Percentiles rank a stretch among this genome's conserved stretches.
These are phyloP conservation scores for Sporothrix schenckii DNA, from an alignment of 2,329 filamentous ascomycete genomes.

Conservation along the genomic window DNA sequence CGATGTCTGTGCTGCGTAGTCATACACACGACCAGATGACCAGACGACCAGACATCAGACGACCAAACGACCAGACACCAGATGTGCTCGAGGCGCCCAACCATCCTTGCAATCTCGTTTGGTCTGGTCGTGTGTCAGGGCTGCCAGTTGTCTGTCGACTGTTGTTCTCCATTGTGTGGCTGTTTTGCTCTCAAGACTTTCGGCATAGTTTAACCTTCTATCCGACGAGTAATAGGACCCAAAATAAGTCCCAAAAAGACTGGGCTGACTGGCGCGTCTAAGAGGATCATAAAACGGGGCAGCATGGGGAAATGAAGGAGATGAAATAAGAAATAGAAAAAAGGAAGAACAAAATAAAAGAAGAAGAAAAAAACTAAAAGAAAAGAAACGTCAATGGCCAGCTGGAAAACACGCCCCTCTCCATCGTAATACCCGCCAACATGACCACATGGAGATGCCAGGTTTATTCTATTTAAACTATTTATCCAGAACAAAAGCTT, in stretches of 20 bases:
- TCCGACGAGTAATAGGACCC: not conserved
- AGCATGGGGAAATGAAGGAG: not conserved
- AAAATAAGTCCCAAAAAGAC: not conserved
- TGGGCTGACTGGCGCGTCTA: not conserved
- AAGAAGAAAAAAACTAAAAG: too few relatives aligned
- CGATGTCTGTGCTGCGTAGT: not conserved
- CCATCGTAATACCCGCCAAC: too few relatives aligned
- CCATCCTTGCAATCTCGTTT: constrained; percentile 12
- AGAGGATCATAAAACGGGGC: not conserved
- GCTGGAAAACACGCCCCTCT: too few relatives aligned
- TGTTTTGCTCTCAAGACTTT: not conserved
- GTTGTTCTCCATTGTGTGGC: too few relatives aligned
- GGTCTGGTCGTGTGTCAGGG: not conserved
- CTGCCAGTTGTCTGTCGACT: too few relatives aligned
- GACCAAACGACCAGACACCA: not conserved
- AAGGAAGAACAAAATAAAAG: not conserved
- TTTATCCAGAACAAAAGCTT: not conserved
- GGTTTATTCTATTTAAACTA: too few relatives aligned
- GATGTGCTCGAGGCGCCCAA: not conserved
- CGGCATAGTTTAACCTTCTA: constrained; percentile 25
- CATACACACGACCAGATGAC: not conserved
- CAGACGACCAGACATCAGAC: too few relatives aligned
- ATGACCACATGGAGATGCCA: not conserved
- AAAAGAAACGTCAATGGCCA: too few relatives aligned
- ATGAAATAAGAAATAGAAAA: not conserved